Conservation (phyloP, 2,329 filamentous ascomycete species). For the Penicillium sp. region DNA sequence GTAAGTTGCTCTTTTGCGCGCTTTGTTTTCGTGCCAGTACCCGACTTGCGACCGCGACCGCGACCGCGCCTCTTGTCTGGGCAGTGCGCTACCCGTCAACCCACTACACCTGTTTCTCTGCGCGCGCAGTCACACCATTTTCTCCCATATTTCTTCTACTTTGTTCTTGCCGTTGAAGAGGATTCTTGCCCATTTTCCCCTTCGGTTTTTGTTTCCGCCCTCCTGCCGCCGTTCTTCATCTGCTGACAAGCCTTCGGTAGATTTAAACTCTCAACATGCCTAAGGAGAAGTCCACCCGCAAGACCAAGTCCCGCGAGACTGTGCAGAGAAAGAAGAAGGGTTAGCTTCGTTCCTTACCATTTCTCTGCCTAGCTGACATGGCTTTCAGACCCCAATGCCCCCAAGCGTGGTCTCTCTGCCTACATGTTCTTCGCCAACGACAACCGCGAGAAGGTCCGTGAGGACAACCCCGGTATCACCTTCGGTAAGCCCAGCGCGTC, state of each 20-base stretch:
- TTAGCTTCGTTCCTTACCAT: constrained; percentile 41
- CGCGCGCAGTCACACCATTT: constrained; percentile 20
- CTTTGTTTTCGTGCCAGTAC: constrained; percentile 24
- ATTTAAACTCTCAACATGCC: constrained; percentile 60
- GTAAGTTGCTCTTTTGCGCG: constrained; percentile 26
- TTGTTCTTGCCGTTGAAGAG: constrained; percentile 22
- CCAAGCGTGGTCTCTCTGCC: constrained; percentile 98
- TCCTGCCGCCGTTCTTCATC: not conserved
- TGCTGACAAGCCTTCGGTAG: constrained; percentile 20
- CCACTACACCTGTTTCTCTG: constrained; percentile 13
- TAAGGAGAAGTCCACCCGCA: constrained; percentile 69
- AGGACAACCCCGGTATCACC: constrained; percentile 96
- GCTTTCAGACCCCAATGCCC: constrained; percentile 86
- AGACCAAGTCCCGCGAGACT: constrained; percentile 60
- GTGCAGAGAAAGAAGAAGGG: constrained; percentile 72
- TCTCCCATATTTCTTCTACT: constrained; percentile 8
- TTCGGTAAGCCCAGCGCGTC: constrained; percentile 69
- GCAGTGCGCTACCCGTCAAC: constrained; percentile 16
- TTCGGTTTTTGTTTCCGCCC: not conserved
- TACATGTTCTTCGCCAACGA: constrained; percentile 99
- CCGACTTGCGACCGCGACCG: constrained; percentile 33
- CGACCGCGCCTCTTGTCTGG: constrained; percentile 22
- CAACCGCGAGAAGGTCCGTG: constrained; percentile 95
- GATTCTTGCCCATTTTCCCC: constrained; percentile 15
- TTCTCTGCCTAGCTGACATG: constrained; percentile 20